Evolutionary conservation across 2,329 filamentous ascomycete species (phyloP), one percentile per base, ranked within the genome.

Genomic region (Fusarium sulawesiense): DNA sequence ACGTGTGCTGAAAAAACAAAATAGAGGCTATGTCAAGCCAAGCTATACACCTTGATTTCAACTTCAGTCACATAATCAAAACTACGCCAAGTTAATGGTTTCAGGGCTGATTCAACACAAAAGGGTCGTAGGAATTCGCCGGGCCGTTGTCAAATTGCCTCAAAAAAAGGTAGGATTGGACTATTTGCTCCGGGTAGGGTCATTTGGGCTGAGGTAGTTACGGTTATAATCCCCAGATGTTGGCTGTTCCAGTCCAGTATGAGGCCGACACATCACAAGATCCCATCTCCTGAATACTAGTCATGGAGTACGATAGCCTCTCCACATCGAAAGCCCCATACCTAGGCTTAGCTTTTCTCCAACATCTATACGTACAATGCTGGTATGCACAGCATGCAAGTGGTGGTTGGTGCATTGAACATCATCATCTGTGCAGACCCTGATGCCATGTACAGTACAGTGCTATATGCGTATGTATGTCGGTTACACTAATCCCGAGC

Each of bases 341-440:
- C 29, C 29, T 29, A 46, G 37, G 16, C 27, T 55, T 56, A 34
- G 42, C 30, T 49, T 42, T 16, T 49, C 42, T 53, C 49, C 42
- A 44, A 48, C 16, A 34, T 56, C 46, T 44, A 47, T 20, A 37
- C 34, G n/a, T 30, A 25, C 32, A 40, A 32, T 37, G 18, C 10
- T 37, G 34, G 34, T n/a, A 37, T n/a, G 34, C 34, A 49, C 21
- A 62, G 46, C 41, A 56, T 50, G 56, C 27, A 66, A 44, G 23
- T 37, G 37, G 54, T 66, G 55, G 63, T 51, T 53, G 59, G 59
- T 56, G 70, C 72, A 63, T 74, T 71, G 54, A 61, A 68, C 61
- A 71, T 59, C 49, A 48, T 63, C 57, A 68, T 60, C 70, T 63
- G 65, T 75, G 72, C 72, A 64, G 50, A 50, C 66, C 65, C 56